Percentiles rank a stretch among this genome's conserved stretches.
phyloP scores from a whole-genome alignment of 352 stramenopile genomes.

The Phytophthora sp. region DNA sequence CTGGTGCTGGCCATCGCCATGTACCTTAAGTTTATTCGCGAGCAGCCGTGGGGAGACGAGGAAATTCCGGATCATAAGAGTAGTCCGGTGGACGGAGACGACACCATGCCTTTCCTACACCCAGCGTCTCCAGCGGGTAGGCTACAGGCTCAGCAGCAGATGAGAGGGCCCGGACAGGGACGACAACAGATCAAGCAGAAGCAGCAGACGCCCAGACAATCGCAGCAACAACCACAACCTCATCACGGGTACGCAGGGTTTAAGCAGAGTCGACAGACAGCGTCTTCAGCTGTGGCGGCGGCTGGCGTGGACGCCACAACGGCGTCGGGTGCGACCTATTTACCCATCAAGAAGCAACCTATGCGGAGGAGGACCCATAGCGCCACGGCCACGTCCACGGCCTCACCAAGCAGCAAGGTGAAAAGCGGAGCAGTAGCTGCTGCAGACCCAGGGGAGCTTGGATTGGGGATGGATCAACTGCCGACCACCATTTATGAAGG shows the following conservation, averaged over 20 bases:
- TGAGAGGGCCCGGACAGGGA: constrained; percentile 39
- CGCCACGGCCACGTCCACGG: constrained; percentile 40
- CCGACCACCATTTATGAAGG: constrained; percentile 61
- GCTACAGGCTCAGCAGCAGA: constrained; percentile 49
- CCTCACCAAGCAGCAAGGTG: constrained; percentile 30
- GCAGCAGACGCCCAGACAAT: constrained; percentile 43
- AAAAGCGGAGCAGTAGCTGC: constrained; percentile 32
- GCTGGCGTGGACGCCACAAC: constrained; percentile 16
- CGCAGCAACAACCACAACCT: constrained; percentile 51
- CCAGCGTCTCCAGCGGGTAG: constrained; percentile 55
- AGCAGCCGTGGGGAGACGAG: constrained; percentile 69
- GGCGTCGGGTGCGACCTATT: constrained; percentile 39
- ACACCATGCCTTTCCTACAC: constrained; percentile 76
- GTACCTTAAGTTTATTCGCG: constrained; percentile 90
- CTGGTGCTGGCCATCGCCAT: constrained; percentile 86
- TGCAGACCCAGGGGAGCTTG: constrained; percentile 15
- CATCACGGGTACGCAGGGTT: constrained; percentile 47
- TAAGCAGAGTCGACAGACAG: constrained; percentile 45
- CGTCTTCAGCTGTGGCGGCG: constrained; percentile 23
- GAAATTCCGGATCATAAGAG: constrained; percentile 62
- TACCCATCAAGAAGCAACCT: constrained; percentile 73
- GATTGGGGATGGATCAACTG: constrained; percentile 44
- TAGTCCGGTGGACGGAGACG: constrained; percentile 64
- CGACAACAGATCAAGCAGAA: constrained; percentile 52
- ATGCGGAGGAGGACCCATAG: constrained; percentile 82